These are phyloP conservation scores for Ophidiomyces ophidiicola DNA, from an alignment of 2,329 filamentous ascomycete species.

Conservation along the genomic window DNA sequence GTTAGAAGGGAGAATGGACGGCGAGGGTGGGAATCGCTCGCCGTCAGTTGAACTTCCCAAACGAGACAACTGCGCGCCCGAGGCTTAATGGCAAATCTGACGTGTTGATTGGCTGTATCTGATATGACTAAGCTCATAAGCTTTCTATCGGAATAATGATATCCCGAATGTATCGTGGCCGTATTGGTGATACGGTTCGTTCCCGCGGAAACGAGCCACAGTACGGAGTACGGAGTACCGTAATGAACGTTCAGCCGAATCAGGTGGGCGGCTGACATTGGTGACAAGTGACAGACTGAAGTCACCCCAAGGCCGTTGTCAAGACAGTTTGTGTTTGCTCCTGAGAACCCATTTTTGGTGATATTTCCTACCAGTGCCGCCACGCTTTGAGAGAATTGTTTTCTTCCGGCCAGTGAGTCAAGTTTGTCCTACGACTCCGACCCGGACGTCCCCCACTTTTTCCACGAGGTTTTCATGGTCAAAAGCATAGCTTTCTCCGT, in stretches of 20 bases:
- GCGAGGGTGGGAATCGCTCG: no score
- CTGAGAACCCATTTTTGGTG: no score
- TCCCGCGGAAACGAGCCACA: constrained; percentile 1
- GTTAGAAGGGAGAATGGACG: neutral
- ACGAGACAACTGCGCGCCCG: neutral
- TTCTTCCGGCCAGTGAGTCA: neutral
- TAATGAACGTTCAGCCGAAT: no score
- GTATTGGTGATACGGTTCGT: neutral
- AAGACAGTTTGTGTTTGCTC: no score
- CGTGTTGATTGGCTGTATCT: constrained; percentile 28
- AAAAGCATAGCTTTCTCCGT: neutral
- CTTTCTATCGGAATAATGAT: constrained; percentile 11
- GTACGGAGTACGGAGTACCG: no score
- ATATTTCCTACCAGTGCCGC: no score
- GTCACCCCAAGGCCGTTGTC: no score
- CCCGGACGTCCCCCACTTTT: constrained; percentile 9
- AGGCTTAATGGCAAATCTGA: constrained; percentile 2
- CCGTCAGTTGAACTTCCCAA: no score
- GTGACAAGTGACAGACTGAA: no score
- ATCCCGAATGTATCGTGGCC: neutral
- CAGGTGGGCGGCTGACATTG: no score
- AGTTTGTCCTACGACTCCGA: neutral
- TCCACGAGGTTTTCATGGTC: neutral
- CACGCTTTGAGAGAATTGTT: no score
- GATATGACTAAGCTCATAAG: constrained; percentile 21